These are phyloP conservation scores for Mortierella antarctica DNA, from an alignment of 192 early-diverging fungal genomes.

Conservation along the genomic window DNA sequence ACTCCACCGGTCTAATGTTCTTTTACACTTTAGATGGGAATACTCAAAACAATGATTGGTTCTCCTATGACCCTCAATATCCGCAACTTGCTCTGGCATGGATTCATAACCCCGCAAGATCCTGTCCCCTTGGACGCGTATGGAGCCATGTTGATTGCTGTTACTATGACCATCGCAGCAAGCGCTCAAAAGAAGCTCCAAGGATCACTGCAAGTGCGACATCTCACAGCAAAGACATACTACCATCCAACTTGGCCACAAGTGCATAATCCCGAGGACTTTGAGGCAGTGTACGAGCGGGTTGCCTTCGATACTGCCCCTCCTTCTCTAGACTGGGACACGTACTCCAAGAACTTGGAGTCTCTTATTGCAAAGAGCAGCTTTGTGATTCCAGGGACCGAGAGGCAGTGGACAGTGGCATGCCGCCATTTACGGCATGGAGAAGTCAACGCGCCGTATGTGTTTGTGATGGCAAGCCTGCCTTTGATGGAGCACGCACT, in stretches of 20 bases:
- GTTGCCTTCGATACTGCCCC: constrained; percentile 1
- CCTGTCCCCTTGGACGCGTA: constrained; percentile 37
- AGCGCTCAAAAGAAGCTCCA: background rate
- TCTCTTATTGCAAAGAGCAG: constrained; percentile 2
- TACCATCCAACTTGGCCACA: background rate
- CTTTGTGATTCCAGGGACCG: constrained; percentile 29
- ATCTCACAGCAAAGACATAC: constrained; percentile 11
- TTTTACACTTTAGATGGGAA: constrained; percentile 13
- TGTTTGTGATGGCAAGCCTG: constrained; percentile 35
- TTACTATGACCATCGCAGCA: constrained; percentile 29
- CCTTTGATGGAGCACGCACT: constrained; percentile 38
- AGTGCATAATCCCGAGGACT: background rate
- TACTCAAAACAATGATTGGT: constrained; percentile 31
- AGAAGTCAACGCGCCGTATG: constrained; percentile 1
- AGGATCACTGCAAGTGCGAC: background rate
- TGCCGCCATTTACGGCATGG: background rate
- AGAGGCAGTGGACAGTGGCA: constrained; percentile 13
- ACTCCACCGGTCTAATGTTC: background rate
- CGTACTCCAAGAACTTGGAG: background rate
- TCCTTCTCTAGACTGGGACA: background rate
- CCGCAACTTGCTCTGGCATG: constrained; percentile 50
- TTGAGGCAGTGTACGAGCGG: constrained; percentile 21
- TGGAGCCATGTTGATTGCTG: constrained; percentile 36
- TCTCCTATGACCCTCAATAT: constrained; percentile 43
- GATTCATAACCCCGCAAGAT: constrained; percentile 37